These are phyloP conservation scores for Thielaviopsis populi DNA, from an alignment of 2,329 filamentous ascomycete genomes.

Conservation along the genomic window DNA sequence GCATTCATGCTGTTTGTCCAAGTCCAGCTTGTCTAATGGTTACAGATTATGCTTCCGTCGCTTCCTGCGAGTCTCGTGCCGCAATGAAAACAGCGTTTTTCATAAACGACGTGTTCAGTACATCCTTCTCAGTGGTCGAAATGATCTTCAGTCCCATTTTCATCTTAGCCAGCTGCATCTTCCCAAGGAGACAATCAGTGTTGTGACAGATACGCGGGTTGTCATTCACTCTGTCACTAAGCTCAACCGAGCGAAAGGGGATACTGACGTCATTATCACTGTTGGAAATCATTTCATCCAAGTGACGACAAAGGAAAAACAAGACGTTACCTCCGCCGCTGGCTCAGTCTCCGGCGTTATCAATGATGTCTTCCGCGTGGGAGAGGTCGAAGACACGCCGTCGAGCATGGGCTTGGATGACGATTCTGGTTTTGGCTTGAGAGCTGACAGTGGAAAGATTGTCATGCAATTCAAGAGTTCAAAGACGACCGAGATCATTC, in stretches of 20 bases:
- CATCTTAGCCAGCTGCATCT: constrained; percentile 50
- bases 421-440: constrained; percentile 50
- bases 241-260: constrained; percentile 54
- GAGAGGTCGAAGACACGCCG: constrained; percentile 52
- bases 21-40: not conserved
- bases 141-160: constrained; percentile 51
- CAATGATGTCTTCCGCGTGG: constrained; percentile 54
- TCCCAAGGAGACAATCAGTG: constrained; percentile 54
- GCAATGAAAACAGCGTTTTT: constrained; percentile 44
- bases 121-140: constrained; percentile 47
- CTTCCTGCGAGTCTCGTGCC: constrained; percentile 44
- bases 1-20: not conserved
- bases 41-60: constrained; percentile 48
- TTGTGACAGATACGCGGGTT: constrained; percentile 50
- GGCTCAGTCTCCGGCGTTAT: too few relatives aligned
- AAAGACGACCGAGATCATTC: constrained; percentile 47
- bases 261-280: constrained; percentile 53
- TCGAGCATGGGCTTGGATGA: constrained; percentile 50
- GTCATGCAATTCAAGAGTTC: constrained; percentile 58
- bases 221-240: constrained; percentile 51
- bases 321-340: constrained; percentile 50
- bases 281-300: constrained; percentile 56
- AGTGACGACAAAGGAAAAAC: constrained; percentile 52
- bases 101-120: constrained; percentile 54
- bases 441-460: constrained; percentile 54